These are phyloP conservation scores for Salix udensis DNA, from an alignment of 345 rosid species.

Conservation along the genomic window DNA sequence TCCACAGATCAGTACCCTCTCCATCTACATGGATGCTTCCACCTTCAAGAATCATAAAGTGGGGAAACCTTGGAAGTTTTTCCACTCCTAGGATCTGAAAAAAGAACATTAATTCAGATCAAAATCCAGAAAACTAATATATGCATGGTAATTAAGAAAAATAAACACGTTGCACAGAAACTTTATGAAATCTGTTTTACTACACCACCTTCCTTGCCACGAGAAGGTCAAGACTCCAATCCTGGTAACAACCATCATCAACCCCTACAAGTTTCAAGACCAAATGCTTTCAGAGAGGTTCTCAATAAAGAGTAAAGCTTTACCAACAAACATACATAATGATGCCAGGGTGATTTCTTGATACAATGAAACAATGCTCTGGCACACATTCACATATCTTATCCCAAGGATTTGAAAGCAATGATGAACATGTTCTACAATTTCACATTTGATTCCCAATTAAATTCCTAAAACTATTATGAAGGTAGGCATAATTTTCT, in stretches of 20 bases:
- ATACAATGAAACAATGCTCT: neutral
- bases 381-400: neutral
- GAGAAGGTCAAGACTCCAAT: conserved; percentile 84
- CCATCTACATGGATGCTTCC: conserved; percentile 99
- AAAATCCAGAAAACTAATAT: conserved; percentile 1
- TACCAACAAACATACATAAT: neutral
- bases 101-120: conserved; percentile 11
- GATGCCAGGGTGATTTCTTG: neutral
- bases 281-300: conserved; percentile 4
- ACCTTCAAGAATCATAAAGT: conserved; percentile 85
- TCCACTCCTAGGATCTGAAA: conserved; percentile 68
- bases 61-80: conserved; percentile 65
- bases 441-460: neutral
- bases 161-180: neutral
- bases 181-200: neutral
- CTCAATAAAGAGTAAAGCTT: neutral
- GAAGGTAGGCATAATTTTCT: neutral
- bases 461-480: neutral
- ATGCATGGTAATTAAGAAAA: neutral
- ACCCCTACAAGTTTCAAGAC: conserved; percentile 41
- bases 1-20: conserved; percentile 51
- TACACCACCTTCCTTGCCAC: conserved; percentile 68
- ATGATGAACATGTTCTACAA: neutral
- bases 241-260: conserved; percentile 80
- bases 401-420: neutral